These are phyloP conservation scores for Quercus wislizeni DNA, from an alignment of 306 rosid species.

Conservation along the genomic window DNA sequence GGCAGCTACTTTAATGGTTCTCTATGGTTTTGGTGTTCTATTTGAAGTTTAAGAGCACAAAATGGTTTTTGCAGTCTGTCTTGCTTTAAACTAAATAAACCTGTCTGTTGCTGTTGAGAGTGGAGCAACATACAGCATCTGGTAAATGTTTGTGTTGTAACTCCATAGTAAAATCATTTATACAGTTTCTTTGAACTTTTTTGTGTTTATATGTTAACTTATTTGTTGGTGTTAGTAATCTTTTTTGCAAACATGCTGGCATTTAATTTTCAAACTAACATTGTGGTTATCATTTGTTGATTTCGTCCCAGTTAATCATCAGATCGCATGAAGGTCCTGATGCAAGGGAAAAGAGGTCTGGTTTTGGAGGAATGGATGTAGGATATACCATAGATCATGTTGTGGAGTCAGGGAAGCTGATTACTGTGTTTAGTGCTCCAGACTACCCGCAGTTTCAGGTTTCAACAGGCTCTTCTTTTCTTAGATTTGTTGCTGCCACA, in stretches of 20 bases:
- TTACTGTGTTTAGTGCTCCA: conserved; percentile 89
- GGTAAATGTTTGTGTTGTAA: conserved; percentile 6
- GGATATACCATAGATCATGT: conserved; percentile 89
- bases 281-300: conserved; percentile 19
- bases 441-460: conserved; percentile 98
- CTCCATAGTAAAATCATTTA: not conserved
- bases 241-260: not conserved
- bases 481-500: not conserved
- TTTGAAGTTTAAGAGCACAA: not conserved
- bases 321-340: conserved; percentile 98
- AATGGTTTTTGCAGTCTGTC: conserved; percentile 6
- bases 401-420: conserved; percentile 86
- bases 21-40: not conserved
- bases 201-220: conserved; percentile 1
- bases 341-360: conserved; percentile 89
- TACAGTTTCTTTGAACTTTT: not conserved
- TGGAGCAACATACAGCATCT: not conserved
- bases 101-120: not conserved
- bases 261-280: conserved; percentile 20
- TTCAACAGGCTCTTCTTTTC: conserved; percentile 4
- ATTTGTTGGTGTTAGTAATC: conserved; percentile 20
- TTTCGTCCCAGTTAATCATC: conserved; percentile 59
- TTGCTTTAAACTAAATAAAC: not conserved
- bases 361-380: conserved; percentile 69
- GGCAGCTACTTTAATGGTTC: not conserved